Percentiles rank a stretch among this genome's conserved stretches.
Evolutionary conservation across 345 rosid species (phyloP).

Genomic region (Sisymbrium irio): DNA sequence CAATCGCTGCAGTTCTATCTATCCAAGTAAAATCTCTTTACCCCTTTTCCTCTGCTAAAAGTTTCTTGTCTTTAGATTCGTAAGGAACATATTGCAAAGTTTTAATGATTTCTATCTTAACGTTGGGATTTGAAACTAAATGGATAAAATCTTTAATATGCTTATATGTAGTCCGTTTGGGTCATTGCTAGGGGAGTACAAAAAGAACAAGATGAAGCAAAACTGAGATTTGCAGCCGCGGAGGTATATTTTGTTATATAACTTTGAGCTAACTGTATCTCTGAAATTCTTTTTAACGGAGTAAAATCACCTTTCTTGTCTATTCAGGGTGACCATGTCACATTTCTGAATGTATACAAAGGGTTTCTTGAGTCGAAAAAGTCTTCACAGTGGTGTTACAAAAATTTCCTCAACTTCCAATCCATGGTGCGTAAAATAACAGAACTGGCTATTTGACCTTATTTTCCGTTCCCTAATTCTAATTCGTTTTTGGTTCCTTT

Average conservation of each 20-base stretch:
- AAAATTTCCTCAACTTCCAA: slow-evolving; percentile 76
- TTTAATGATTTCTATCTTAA: not conserved
- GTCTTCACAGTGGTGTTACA: slow-evolving; percentile 82
- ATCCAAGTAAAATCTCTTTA: slow-evolving; percentile 55
- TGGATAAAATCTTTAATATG: not conserved
- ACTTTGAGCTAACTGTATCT: not conserved
- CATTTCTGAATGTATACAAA: slow-evolving; percentile 83
- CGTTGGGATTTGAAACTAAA: not conserved
- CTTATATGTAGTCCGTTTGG: slow-evolving; percentile 76
- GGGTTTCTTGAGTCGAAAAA: slow-evolving; percentile 87
- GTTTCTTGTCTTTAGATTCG: not conserved
- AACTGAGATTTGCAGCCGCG: slow-evolving; percentile 94
- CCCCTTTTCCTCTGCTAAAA: not conserved
- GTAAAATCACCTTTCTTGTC: slow-evolving; percentile 19
- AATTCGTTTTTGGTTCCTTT: not conserved
- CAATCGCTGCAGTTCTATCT: slow-evolving; percentile 84
- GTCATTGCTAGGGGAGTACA: slow-evolving; percentile 70
- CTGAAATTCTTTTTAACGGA: not conserved
- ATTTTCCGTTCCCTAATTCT: not conserved
- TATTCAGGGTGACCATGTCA: slow-evolving; percentile 86
- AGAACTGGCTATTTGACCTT: not conserved
- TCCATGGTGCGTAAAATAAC: slow-evolving; percentile 61
- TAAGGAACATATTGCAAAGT: not conserved
- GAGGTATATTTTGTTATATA: slow-evolving; percentile 52
- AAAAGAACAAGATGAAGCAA: slow-evolving; percentile 87